phyloP scores from a whole-genome alignment of 495 filamentous ascomycete species.

The Annulohypoxylon stygium region DNA sequence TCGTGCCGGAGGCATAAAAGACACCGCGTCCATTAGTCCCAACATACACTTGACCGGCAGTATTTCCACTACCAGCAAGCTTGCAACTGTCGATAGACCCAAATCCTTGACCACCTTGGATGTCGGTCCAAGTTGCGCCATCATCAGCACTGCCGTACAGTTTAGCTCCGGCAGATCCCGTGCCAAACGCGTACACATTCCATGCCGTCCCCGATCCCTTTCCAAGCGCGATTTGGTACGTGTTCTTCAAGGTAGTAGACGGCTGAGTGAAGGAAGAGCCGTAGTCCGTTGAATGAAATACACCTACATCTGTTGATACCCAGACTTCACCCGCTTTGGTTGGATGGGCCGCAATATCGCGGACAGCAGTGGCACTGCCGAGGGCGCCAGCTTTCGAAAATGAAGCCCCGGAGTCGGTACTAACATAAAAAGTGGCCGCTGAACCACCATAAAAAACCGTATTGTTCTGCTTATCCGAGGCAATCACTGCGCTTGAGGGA shows the following conservation, averaged over 20 bases:
- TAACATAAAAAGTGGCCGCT: conserved; percentile 61
- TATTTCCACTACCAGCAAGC: conserved; percentile 63
- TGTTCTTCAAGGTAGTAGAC: conserved; percentile 54
- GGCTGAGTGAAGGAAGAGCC: conserved; percentile 61
- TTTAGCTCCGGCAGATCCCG: conserved; percentile 56
- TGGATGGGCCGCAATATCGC: conserved; percentile 65
- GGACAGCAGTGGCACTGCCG: conserved; percentile 56
- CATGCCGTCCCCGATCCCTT: conserved; percentile 52
- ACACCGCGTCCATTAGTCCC: conserved; percentile 72
- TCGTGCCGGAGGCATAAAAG: conserved; percentile 58
- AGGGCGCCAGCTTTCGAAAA: conserved; percentile 57
- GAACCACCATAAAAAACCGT: conserved; percentile 67
- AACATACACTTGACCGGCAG: conserved; percentile 66
- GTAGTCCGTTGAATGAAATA: conserved; percentile 65
- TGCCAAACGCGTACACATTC: conserved; percentile 66
- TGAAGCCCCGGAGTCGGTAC: conserved; percentile 58
- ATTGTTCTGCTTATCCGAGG: conserved; percentile 65
- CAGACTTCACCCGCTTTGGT: conserved; percentile 64
- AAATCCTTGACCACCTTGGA: conserved; percentile 67
- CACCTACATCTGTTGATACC: conserved; percentile 65
- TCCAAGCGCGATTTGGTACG: conserved; percentile 62
- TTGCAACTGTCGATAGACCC: conserved; percentile 61
- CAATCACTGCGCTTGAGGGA: conserved; percentile 61
- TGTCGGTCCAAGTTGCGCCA: conserved; percentile 64
- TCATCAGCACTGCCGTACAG: conserved; percentile 65